Percentiles rank a stretch among this genome's conserved stretches.
phyloP scores from a whole-genome alignment of 139 green algal species.

The Chlamydomonas sphaeroides region DNA sequence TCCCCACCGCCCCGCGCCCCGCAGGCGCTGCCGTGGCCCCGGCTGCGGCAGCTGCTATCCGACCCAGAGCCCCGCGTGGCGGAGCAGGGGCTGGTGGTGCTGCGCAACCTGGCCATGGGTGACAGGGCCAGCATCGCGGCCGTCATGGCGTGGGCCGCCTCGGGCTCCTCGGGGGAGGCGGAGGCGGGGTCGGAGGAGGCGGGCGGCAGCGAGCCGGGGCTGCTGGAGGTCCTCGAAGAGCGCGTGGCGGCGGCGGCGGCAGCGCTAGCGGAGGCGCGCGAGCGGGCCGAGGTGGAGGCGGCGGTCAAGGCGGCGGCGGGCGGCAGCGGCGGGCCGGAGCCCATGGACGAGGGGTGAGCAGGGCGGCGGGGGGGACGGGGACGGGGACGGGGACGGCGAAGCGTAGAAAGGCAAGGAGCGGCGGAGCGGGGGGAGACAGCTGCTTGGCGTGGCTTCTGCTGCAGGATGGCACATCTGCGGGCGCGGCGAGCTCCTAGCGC shows the following conservation, averaged over 20 bases:
- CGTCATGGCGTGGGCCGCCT: constrained; percentile 37
- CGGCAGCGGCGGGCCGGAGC: not conserved
- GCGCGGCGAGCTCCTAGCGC: too few species aligned
- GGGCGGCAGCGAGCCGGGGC: not conserved
- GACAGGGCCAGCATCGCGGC: constrained; percentile 16
- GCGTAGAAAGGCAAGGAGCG: too few species aligned
- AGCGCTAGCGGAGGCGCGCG: not conserved
- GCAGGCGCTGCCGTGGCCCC: constrained; percentile 65
- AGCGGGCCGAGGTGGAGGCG: not conserved
- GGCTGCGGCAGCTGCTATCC: constrained; percentile 61
- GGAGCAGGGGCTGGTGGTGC: constrained; percentile 58
- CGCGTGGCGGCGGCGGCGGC: not conserved
- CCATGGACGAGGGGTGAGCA: too few species aligned
- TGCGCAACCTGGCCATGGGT: constrained; percentile 63
- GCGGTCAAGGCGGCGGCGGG: not conserved
- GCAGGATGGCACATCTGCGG: too few species aligned
- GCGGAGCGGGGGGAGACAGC: too few species aligned
- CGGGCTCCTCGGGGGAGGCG: not conserved
- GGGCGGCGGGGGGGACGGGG: too few species aligned
- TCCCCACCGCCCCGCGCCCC: not conserved
- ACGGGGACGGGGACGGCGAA: too few species aligned
- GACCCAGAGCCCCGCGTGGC: constrained; percentile 66
- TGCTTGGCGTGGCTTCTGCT: too few species aligned
- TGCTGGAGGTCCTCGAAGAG: constrained; percentile 21
- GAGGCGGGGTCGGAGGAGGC: not conserved